Conservation (phyloP, 805 yeast genomes). For the Nakazawaea peltata region DNA sequence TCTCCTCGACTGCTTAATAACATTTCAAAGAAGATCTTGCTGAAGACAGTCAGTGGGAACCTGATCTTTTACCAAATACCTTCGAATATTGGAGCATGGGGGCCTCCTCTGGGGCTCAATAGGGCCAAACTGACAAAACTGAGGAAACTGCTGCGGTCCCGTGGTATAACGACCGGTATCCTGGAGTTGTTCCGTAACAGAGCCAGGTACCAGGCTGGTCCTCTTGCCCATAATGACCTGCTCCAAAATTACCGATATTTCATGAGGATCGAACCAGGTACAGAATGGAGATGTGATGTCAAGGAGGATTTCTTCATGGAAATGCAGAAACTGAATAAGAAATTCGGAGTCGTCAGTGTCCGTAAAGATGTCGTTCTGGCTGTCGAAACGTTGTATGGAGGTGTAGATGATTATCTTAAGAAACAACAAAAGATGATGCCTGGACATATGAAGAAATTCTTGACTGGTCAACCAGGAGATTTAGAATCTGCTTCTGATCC, state of each 20-base stretch:
- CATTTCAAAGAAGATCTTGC: slow-evolving; percentile 53
- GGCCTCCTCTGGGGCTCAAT: slow-evolving; percentile 64
- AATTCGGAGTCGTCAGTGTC: slow-evolving; percentile 32
- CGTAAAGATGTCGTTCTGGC: not conserved
- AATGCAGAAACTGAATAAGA: slow-evolving; percentile 28
- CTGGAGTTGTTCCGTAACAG: slow-evolving; percentile 33
- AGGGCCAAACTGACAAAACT: slow-evolving; percentile 36
- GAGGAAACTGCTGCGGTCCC: slow-evolving; percentile 22
- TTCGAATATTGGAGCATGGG: slow-evolving; percentile 62
- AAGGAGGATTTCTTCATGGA: slow-evolving; percentile 42
- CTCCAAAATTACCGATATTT: slow-evolving; percentile 41
- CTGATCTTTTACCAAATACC: slow-evolving; percentile 68
- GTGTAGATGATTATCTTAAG: slow-evolving; percentile 33
- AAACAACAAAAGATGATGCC: slow-evolving; percentile 5
- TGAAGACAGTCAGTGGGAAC: slow-evolving; percentile 59
- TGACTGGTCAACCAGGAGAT: slow-evolving; percentile 29
- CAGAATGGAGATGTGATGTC: slow-evolving; percentile 45
- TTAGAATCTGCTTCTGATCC: too few species aligned
- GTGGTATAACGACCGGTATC: slow-evolving; percentile 20
- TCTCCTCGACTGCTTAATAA: slow-evolving; percentile 68
- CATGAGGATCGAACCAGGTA: slow-evolving; percentile 52
- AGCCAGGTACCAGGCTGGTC: slow-evolving; percentile 50
- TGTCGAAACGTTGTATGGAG: slow-evolving; percentile 27
- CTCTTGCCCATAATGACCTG: slow-evolving; percentile 36
- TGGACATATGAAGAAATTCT: slow-evolving; percentile 25